A percentile compares a stretch with the other conserved stretches of the same genome.
Evolutionary conservation across 805 yeast genomes (phyloP).

Genomic region (Starmerella vaccinii): DNA sequence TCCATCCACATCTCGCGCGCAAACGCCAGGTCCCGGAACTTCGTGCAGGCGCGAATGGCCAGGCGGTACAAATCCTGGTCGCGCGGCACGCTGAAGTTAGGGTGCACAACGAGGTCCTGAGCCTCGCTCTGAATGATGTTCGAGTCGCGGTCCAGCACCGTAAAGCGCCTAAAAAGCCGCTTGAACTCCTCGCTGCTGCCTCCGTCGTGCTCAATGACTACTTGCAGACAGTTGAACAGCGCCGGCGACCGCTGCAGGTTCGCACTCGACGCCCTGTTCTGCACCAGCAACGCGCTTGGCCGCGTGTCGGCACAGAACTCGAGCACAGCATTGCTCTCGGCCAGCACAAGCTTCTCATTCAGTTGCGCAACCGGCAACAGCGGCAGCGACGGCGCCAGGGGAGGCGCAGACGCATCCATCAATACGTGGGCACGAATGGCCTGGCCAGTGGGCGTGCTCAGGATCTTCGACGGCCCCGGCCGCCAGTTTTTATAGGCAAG

Average conservation of each 20-base stretch:
- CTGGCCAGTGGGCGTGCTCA: conserved; percentile 26
- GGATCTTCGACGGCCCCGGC: conserved; percentile 27
- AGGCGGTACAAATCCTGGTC: conserved; percentile 46
- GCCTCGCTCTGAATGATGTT: background rate
- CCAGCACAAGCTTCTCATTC: conserved; percentile 37
- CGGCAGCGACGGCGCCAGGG: conserved; percentile 41
- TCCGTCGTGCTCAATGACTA: conserved; percentile 34
- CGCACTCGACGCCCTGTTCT: conserved; percentile 34
- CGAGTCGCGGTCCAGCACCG: conserved; percentile 8
- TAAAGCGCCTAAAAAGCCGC: conserved; percentile 30
- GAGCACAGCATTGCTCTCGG: conserved; percentile 75
- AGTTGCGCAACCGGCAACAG: conserved; percentile 52
- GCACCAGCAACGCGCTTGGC: conserved; percentile 37
- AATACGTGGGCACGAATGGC: conserved; percentile 25
- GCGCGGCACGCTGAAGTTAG: conserved; percentile 25
- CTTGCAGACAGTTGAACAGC: conserved; percentile 38
- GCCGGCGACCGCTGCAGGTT: conserved; percentile 10
- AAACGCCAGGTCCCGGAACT: conserved; percentile 43
- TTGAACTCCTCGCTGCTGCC: conserved; percentile 32
- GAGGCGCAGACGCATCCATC: conserved; percentile 14
- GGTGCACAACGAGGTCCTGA: background rate
- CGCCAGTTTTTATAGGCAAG: conserved; percentile 29
- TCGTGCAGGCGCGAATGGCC: conserved; percentile 56
- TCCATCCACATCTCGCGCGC: conserved; percentile 67
- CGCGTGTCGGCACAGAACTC: conserved; percentile 39